phyloP scores from a whole-genome alignment of 257 asterid species.

The Ajuga chamaepitys region DNA sequence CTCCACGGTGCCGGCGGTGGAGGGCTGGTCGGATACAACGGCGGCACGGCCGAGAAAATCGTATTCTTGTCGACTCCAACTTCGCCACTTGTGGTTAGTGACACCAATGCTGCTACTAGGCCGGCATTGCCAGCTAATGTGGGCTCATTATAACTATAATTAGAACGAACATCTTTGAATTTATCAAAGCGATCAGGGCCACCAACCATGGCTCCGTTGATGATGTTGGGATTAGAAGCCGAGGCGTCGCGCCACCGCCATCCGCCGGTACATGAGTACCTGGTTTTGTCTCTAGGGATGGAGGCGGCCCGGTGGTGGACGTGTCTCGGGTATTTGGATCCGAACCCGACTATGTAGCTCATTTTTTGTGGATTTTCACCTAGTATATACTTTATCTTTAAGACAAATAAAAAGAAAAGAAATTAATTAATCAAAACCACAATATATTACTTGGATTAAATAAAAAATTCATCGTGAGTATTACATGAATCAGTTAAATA shows the following conservation, averaged over 20 bases:
- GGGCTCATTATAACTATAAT: conserved; percentile 78
- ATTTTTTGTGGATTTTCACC: conserved; percentile 67
- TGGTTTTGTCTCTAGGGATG: conserved; percentile 38
- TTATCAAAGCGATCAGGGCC: conserved; percentile 81
- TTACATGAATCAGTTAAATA: no score
- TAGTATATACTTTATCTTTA: conserved; percentile 52
- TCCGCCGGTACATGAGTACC: conserved; percentile 75
- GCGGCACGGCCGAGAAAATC: conserved; percentile 72
- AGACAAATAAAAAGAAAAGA: neutral
- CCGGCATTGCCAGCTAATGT: conserved; percentile 91
- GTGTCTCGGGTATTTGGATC: conserved; percentile 50
- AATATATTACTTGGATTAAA: neutral
- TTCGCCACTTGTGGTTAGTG: conserved; percentile 54
- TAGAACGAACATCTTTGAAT: conserved; percentile 49
- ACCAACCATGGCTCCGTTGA: conserved; percentile 80
- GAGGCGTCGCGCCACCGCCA: conserved; percentile 57
- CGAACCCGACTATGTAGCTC: conserved; percentile 85
- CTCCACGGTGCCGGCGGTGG: conserved; percentile 93
- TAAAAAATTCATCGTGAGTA: neutral
- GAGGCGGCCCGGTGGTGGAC: conserved; percentile 96
- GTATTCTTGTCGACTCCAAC: conserved; percentile 53
- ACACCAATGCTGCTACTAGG: conserved; percentile 73
- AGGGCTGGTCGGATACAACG: conserved; percentile 47
- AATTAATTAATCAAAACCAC: neutral
- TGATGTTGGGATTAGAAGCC: conserved; percentile 52